Conservation (phyloP, 139 green algal genomes). For the Chlorella sorokiniana region DNA sequence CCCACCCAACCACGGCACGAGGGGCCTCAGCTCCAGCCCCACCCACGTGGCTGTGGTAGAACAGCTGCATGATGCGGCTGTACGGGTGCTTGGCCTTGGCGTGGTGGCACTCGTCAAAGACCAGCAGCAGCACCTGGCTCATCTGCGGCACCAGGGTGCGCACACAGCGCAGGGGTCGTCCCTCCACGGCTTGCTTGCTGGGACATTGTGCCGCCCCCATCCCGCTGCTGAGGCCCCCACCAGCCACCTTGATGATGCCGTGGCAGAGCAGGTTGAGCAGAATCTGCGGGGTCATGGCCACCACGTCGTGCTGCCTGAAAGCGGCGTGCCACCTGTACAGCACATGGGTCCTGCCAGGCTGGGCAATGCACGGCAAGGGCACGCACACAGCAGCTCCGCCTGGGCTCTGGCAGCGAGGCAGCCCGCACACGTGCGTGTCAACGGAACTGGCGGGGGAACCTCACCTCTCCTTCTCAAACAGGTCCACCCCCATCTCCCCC, state of each 20-base stretch:
- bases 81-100: constrained; percentile 58
- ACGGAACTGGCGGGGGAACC: too few relatives aligned
- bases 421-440: too few relatives aligned
- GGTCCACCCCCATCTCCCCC: constrained; percentile 46
- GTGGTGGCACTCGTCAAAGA: constrained; percentile 72
- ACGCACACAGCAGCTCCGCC: neutral
- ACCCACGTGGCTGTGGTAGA: constrained; percentile 39
- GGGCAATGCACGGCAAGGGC: too few relatives aligned
- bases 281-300: constrained; percentile 72
- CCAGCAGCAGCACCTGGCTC: constrained; percentile 51
- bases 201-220: too few relatives aligned
- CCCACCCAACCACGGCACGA: neutral
- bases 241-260: constrained; percentile 45
- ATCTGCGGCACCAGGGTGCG: constrained; percentile 50
- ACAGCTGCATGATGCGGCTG: constrained; percentile 66
- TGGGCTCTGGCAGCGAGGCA: too few relatives aligned
- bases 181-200: too few relatives aligned
- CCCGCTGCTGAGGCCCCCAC: neutral
- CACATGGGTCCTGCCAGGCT: too few relatives aligned
- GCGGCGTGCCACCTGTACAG: constrained; percentile 32
- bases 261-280: constrained; percentile 67
- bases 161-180: too few relatives aligned
- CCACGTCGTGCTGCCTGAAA: constrained; percentile 50
- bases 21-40: neutral
- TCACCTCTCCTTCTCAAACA: constrained; percentile 34